Evolutionary conservation across 1,139 yeast species (phyloP).

Genomic region (Saccharomyces hybrid): DNA sequence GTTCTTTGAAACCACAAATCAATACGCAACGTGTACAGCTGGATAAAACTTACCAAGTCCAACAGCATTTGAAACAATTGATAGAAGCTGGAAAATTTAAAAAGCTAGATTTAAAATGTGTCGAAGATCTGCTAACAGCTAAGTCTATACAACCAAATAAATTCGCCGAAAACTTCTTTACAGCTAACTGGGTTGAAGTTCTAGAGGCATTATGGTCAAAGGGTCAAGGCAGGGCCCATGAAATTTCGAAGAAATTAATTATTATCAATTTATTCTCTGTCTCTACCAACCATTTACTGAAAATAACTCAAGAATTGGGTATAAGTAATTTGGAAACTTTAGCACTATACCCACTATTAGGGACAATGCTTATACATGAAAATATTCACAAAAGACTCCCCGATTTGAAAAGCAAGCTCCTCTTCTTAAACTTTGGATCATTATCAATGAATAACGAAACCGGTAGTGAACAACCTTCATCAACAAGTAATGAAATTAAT

Average conservation of each 20-base stretch:
- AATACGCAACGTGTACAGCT: conserved; percentile 27
- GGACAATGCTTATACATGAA: conserved; percentile 46
- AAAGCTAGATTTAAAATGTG: conserved; percentile 38
- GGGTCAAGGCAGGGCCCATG: conserved; percentile 48
- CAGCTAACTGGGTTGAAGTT: conserved; percentile 47
- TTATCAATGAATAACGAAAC: background rate
- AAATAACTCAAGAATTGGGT: conserved; percentile 40
- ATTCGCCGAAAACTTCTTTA: conserved; percentile 51
- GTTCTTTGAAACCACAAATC: conserved; percentile 26
- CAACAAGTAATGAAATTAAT: conserved; percentile 6
- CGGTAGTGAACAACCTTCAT: background rate
- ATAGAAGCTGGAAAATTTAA: conserved; percentile 42
- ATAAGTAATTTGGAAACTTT: conserved; percentile 39
- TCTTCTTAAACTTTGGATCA: conserved; percentile 23
- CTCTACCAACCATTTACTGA: conserved; percentile 39
- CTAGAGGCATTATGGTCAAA: conserved; percentile 50
- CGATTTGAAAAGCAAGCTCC: conserved; percentile 16
- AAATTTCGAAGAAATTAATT: conserved; percentile 42
- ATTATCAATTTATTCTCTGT: conserved; percentile 46
- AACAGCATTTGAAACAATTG: conserved; percentile 36
- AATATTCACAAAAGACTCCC: conserved; percentile 44
- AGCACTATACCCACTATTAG: conserved; percentile 44
- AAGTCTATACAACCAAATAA: conserved; percentile 13
- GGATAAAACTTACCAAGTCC: conserved; percentile 26
- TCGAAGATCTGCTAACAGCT: conserved; percentile 38